Conservation (phyloP, 2,329 filamentous ascomycete genomes). For the Leptographium radiaticola region DNA sequence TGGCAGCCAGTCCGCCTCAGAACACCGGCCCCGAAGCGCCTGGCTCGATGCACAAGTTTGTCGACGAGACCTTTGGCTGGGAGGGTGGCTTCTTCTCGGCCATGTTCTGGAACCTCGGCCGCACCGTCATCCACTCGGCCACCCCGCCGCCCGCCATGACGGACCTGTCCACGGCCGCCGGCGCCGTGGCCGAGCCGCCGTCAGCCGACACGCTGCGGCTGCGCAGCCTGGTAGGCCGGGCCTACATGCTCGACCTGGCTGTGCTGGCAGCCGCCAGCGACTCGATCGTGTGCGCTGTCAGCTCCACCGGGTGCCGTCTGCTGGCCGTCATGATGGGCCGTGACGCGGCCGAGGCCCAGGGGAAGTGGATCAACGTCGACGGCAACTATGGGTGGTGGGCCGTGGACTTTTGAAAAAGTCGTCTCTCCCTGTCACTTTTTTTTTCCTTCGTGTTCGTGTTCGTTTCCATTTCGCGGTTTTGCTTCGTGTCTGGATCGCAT, state of each 20-base stretch:
- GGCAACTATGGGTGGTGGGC: slow-evolving; percentile 47
- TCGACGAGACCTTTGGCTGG: slow-evolving; percentile 71
- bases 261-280: slow-evolving; percentile 58
- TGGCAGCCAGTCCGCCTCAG: slow-evolving; percentile 14
- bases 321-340: slow-evolving; percentile 81
- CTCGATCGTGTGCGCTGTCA: slow-evolving; percentile 63
- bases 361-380: slow-evolving; percentile 69
- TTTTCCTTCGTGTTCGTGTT: not conserved
- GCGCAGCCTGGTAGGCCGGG: slow-evolving; percentile 62
- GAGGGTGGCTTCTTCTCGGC: slow-evolving; percentile 75
- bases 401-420: not conserved
- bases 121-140: slow-evolving; percentile 24
- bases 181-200: slow-evolving; percentile 13
- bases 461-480: not conserved
- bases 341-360: slow-evolving; percentile 49
- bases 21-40: slow-evolving; percentile 15
- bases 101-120: slow-evolving; percentile 69
- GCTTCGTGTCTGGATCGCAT: not conserved
- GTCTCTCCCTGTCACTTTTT: not conserved
- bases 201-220: slow-evolving; percentile 48
- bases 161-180: not conserved
- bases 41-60: slow-evolving; percentile 46
- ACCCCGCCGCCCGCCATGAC: not conserved
- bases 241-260: slow-evolving; percentile 69
- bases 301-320: slow-evolving; percentile 57